Conservation (phyloP, 1,284 basidiomycete genomes). For the Bjerkandera adusta region DNA sequence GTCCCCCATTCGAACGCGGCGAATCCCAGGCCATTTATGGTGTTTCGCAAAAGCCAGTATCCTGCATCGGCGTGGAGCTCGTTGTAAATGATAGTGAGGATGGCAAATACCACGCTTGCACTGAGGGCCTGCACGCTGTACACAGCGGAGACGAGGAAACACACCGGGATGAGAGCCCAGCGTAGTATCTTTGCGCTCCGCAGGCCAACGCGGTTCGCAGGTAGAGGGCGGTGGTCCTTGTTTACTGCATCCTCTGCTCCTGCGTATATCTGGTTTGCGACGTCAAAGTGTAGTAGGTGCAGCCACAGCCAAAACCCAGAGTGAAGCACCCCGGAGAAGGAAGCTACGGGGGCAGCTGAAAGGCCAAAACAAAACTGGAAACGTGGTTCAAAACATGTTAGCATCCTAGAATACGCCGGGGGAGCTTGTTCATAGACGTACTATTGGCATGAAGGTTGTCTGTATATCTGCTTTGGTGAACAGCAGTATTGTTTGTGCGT, state of each 20-base stretch:
- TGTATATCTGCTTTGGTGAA: not conserved
- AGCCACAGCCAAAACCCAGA: not conserved
- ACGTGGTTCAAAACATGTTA: no score
- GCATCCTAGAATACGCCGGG: no score
- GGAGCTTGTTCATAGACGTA: not conserved
- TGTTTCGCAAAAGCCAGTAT: not conserved
- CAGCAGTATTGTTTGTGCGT: not conserved
- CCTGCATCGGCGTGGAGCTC: not conserved
- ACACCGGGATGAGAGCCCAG: not conserved
- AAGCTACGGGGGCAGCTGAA: not conserved
- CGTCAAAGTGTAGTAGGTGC: conserved; percentile 1
- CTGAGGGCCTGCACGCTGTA: not conserved
- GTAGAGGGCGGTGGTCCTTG: conserved; percentile 1
- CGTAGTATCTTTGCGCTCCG: not conserved
- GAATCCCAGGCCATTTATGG: not conserved
- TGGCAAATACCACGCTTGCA: not conserved
- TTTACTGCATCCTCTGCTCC: not conserved
- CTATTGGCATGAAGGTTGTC: not conserved
- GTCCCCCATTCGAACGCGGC: not conserved
- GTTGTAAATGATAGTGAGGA: not conserved
- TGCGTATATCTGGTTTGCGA: conserved; percentile 1
- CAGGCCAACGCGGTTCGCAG: not conserved
- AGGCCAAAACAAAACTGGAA: no score
- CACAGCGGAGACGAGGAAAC: not conserved
- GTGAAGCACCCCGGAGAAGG: not conserved